These are phyloP conservation scores for Candida verbasci DNA, from an alignment of 805 yeast species.

Conservation along the genomic window DNA sequence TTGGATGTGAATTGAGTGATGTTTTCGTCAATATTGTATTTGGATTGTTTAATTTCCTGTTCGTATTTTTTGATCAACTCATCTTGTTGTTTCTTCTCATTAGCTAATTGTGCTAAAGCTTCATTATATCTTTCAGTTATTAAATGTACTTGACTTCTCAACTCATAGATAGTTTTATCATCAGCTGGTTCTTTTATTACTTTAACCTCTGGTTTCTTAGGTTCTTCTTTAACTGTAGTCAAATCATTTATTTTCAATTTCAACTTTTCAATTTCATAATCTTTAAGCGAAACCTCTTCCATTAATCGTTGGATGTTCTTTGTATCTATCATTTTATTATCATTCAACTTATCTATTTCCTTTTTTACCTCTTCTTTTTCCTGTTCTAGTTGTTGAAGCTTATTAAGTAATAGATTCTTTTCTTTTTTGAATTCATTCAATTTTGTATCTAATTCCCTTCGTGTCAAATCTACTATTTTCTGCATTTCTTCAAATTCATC, in stretches of 20 bases:
- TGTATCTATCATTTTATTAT: slow-evolving; percentile 9
- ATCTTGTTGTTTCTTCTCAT: slow-evolving; percentile 13
- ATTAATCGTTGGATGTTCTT: slow-evolving; percentile 11
- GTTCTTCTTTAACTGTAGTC: slow-evolving; percentile 1
- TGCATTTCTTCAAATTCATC: slow-evolving; percentile 1
- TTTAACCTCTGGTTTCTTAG: not conserved
- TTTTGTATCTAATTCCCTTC: slow-evolving; percentile 10
- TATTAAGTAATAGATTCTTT: slow-evolving; percentile 6
- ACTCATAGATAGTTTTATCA: slow-evolving; percentile 4
- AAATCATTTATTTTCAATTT: slow-evolving; percentile 12
- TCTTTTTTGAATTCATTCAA: slow-evolving; percentile 8
- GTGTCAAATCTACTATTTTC: slow-evolving; percentile 9
- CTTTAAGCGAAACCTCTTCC: slow-evolving; percentile 17
- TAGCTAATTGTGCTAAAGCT: slow-evolving; percentile 15
- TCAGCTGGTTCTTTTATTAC: slow-evolving; percentile 1
- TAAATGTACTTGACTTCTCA: slow-evolving; percentile 15
- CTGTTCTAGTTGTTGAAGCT: slow-evolving; percentile 6
- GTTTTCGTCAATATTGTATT: slow-evolving; percentile 23
- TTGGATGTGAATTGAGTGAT: slow-evolving; percentile 19
- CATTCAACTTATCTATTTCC: slow-evolving; percentile 6
- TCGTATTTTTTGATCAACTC: slow-evolving; percentile 16
- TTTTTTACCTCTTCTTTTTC: slow-evolving; percentile 10
- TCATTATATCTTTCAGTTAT: slow-evolving; percentile 17
- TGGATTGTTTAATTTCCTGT: slow-evolving; percentile 17
- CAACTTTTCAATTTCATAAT: slow-evolving; percentile 17